Percentiles rank a stretch among this genome's conserved stretches.
These are phyloP conservation scores for Castanospermum australe DNA, from an alignment of 306 rosid species.

Conservation along the genomic window DNA sequence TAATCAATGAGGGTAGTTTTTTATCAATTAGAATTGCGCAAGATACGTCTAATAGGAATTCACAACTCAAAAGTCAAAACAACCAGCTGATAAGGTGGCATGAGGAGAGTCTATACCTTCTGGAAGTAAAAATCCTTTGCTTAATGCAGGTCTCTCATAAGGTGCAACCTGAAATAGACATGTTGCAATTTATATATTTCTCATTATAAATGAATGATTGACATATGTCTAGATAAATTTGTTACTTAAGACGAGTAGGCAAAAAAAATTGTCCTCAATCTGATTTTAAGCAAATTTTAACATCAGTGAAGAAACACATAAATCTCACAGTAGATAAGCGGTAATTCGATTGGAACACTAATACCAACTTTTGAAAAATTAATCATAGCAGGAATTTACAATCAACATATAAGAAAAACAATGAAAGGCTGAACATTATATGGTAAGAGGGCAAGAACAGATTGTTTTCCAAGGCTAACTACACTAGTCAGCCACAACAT, in stretches of 20 bases:
- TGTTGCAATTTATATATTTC: slow-evolving; percentile 17
- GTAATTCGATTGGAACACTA: background rate
- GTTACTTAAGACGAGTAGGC: background rate
- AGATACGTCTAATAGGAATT: background rate
- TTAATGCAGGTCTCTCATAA: slow-evolving; percentile 98
- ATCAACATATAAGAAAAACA: background rate
- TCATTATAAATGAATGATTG: background rate
- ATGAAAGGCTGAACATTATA: background rate
- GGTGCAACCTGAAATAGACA: slow-evolving; percentile 79
- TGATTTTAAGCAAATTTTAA: background rate
- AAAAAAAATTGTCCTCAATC: background rate
- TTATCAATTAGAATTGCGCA: background rate
- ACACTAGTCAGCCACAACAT: no score
- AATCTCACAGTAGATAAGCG: background rate
- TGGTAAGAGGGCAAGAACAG: background rate
- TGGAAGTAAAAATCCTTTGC: slow-evolving; percentile 96
- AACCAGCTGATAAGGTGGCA: background rate
- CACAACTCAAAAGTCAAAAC: background rate
- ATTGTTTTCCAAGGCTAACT: background rate
- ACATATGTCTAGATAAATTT: background rate
- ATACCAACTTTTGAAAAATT: background rate
- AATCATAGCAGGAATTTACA: background rate
- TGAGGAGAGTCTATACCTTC: slow-evolving; percentile 60
- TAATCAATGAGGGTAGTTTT: background rate
- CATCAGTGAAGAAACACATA: background rate